Percentiles rank a stretch among this genome's conserved stretches.
Evolutionary conservation across 2,329 filamentous ascomycete species (phyloP).

Genomic region (Sporothrix sp.): DNA sequence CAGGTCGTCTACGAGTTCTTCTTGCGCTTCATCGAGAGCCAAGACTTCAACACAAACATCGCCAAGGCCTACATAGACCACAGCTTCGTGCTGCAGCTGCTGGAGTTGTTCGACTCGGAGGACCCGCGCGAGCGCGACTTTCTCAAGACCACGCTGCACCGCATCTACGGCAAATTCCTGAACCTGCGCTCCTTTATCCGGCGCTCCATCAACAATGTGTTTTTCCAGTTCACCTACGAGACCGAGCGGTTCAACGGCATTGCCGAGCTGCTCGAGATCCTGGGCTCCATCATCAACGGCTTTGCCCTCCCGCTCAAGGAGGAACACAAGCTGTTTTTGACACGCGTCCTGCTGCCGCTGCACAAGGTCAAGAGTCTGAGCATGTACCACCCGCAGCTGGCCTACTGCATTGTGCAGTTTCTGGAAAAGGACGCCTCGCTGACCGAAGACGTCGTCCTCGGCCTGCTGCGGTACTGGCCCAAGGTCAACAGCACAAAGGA

Average conservation of each 20-base stretch:
- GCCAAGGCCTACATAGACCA: slow-evolving; percentile 98
- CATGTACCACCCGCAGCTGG: slow-evolving; percentile 98
- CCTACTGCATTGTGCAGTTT: slow-evolving; percentile 98
- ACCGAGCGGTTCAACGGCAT: slow-evolving; percentile 98
- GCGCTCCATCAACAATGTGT: slow-evolving; percentile 98
- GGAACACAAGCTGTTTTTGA: slow-evolving; percentile 97
- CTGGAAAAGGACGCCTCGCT: slow-evolving; percentile 93
- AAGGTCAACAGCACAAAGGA: slow-evolving; percentile 99
- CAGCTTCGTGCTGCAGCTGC: slow-evolving; percentile 86
- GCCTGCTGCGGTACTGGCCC: slow-evolving; percentile 92
- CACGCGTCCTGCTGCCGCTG: slow-evolving; percentile 79
- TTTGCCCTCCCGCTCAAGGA: slow-evolving; percentile 95
- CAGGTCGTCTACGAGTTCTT: slow-evolving; percentile 99
- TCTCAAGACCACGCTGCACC: slow-evolving; percentile 92
- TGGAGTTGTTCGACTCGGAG: slow-evolving; percentile 98
- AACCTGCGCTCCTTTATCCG: slow-evolving; percentile 96
- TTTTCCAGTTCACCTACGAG: slow-evolving; percentile 99
- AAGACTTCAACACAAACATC: slow-evolving; percentile 99
- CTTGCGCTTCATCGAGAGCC: slow-evolving; percentile 95
- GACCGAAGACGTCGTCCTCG: slow-evolving; percentile 95
- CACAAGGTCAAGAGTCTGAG: slow-evolving; percentile 98
- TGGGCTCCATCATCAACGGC: slow-evolving; percentile 98
- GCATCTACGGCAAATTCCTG: slow-evolving; percentile 98
- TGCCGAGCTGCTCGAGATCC: slow-evolving; percentile 88
- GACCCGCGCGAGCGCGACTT: slow-evolving; percentile 95